Evolutionary conservation across 176 grass and related monocot genomes (phyloP), one percentile per base, ranked within the genome.

Genomic region (Melocanna baccifera): DNA sequence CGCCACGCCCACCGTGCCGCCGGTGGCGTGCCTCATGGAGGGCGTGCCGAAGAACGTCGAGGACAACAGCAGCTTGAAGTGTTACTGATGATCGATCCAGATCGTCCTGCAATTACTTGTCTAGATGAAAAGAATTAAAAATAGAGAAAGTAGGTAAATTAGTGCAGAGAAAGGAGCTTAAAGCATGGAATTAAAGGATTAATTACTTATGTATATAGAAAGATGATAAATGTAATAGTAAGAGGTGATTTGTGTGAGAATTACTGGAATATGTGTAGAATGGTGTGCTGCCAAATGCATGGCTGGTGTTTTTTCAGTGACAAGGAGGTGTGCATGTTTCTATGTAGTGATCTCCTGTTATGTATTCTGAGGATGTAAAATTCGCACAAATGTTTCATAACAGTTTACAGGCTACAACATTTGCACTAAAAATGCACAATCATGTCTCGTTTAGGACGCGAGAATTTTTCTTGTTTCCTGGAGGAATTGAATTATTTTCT

Each of bases 1-100:
- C 5, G 51, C 70, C 36, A 81, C 91, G 62, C 89, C 88, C 64
- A 98, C 85, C 1, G 88, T 95, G 62, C 96, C 96, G 52, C 96
- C 96, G 6, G 57, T 93, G 25, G 22, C 37, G 9, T 97, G 95
- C 86, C 86, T 97, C 76, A 64, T 80, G 30, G 80, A 80, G 1
- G 96, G 96, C 67, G 55, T 78, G 55, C 96, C 96, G 0, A 55
- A 42, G 48, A 89, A 83, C 51, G 12, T 66, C 14, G 52, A 64
- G 2, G 89, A 91, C 0, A 79, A 14, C 11, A 87, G 71, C 51
- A 88, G 22, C 64, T 30, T 81, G 8, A 90, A 55, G 36, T 98
- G 93, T 65, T 95, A 88, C 75, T 95, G 67, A 95, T 59, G 28
- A 32, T 37, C 63, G 53, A 70, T 75, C 25, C 11, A 82, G 4